Conservation (phyloP, 495 filamentous ascomycete genomes). For the Aspergillus heteromorphus region DNA sequence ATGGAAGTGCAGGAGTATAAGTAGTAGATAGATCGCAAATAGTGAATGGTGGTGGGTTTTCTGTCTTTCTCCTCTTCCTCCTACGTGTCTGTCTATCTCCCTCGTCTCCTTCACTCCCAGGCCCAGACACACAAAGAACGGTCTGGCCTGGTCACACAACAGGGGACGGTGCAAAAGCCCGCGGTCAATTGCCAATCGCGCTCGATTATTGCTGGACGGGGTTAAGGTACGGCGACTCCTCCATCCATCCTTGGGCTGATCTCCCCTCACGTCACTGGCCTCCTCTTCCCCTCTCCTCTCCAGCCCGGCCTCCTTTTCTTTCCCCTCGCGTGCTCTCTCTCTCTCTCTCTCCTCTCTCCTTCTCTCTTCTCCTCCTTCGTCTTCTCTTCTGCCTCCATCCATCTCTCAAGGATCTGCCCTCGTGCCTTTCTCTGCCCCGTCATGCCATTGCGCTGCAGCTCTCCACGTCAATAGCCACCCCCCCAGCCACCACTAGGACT, state of each 20-base stretch:
- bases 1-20: too few species aligned
- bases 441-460: constrained; percentile 1
- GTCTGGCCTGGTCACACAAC: background rate
- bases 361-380: background rate
- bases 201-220: background rate
- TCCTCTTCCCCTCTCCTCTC: background rate
- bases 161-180: background rate
- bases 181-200: background rate
- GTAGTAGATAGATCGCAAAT: too few species aligned
- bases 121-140: background rate
- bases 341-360: background rate
- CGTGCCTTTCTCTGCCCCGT: background rate
- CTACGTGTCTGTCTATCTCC: background rate
- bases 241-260: background rate
- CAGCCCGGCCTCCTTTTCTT: background rate
- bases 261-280: background rate
- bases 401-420: background rate
- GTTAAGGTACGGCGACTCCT: background rate
- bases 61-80: too few species aligned
- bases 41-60: too few species aligned
- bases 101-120: background rate
- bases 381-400: background rate
- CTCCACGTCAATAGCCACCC: background rate
- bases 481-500: background rate
- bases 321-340: background rate